Base-by-base conservation (phyloP, 257 asterid genomes). In the Solanum habrochaites region DNA sequence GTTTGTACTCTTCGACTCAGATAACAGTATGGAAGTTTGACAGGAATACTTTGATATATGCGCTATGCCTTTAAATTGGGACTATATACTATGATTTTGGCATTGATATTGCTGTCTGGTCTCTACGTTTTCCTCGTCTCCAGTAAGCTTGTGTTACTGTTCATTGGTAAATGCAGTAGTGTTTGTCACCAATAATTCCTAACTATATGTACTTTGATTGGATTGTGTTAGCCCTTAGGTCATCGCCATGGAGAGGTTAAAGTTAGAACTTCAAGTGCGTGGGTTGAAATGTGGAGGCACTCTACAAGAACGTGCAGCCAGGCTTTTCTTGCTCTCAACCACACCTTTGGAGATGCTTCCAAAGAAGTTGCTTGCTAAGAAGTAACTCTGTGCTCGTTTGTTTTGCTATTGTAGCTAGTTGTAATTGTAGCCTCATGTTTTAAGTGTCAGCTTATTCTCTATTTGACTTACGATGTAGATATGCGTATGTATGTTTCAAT, bases 261-360 rank as follows among this genome's bases (percentile, higher is more conserved):
- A 97, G 81, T 80, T 86, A 6, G 96, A 97, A 93, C 99, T 95
- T 92, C 97, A 93, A 91, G 90, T 83, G 58, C 91, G 92, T 29
- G 98, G 99, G 10, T 88, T 97, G 87, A 95, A 95, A 82, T 95
- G 98, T 83, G 98, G 96, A 29, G 98, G 99, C 37, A 95, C 98
- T 32, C 86, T 94, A 90, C 93, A 91, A 89, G 99, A 97, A 85
- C 98, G 98, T n/a, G 97, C 98, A 20, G 91, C 93, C 8, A 92
- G 99, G 90, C 98, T 95, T 67, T 92, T 90, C 85, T 88, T 90
- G 35, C 90, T 90, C 74, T 89, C 90, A 90, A 89, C 91, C 85
- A 91, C 93, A 35, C 91, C 89, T 18, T 11, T 94, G 45, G 98
- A 94, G 92, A 94, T 20, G 97, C 94, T 97, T 81, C 96, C 99